Percentiles rank a stretch among this genome's conserved stretches.
These are phyloP conservation scores for Hericium erinaceus DNA, from an alignment of 768 basidiomycete species.

Conservation along the genomic window DNA sequence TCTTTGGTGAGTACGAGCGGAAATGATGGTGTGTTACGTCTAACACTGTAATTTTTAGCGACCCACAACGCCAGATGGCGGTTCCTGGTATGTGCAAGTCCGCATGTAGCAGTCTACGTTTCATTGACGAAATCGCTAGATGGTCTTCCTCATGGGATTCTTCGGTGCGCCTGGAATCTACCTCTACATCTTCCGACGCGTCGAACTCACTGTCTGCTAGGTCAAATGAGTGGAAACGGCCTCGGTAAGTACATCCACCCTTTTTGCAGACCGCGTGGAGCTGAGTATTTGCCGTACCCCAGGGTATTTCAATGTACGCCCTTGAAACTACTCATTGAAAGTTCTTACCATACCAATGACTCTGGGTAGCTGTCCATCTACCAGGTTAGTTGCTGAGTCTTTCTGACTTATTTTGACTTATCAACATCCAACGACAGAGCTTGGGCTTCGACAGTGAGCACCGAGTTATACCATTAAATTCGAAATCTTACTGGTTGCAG, in stretches of 20 bases:
- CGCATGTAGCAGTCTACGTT: too few species aligned
- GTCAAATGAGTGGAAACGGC: slow-evolving; percentile 1
- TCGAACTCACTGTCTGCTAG: background rate
- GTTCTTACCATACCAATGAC: background rate
- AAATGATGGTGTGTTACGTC: too few species aligned
- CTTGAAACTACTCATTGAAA: background rate
- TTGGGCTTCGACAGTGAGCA: background rate
- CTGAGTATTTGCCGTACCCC: background rate
- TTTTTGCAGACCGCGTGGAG: too few species aligned
- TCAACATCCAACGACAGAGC: background rate
- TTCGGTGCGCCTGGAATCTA: background rate
- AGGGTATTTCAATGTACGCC: slow-evolving; percentile 2
- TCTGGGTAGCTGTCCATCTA: background rate
- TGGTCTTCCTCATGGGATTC: slow-evolving; percentile 1
- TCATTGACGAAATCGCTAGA: background rate
- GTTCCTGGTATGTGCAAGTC: background rate
- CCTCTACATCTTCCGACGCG: too few species aligned
- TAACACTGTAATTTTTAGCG: background rate
- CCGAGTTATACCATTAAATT: too few species aligned
- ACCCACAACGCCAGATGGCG: background rate
- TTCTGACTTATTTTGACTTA: too few species aligned
- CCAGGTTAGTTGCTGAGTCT: background rate
- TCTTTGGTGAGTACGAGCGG: background rate
- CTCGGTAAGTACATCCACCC: background rate
- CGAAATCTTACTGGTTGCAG: background rate